phyloP scores from a whole-genome alignment of 495 filamentous ascomycete genomes.

The Podospora fimiseda region DNA sequence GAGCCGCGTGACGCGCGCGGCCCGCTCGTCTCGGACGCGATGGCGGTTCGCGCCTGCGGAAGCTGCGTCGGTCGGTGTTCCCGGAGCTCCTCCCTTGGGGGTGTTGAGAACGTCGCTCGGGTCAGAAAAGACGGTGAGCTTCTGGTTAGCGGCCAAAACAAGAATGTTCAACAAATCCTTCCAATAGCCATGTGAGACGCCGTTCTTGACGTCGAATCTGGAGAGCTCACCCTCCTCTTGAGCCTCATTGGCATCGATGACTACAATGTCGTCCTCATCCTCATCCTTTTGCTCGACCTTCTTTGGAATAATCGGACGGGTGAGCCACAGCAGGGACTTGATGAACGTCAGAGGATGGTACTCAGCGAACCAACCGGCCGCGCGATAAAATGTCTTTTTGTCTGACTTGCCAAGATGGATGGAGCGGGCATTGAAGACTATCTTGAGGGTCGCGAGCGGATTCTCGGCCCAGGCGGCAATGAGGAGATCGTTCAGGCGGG shows the following conservation, averaged over 20 bases:
- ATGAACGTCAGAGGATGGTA: conserved; percentile 40
- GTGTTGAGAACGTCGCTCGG: conserved; percentile 29
- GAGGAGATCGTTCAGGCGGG: conserved; percentile 29
- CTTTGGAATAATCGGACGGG: conserved; percentile 39
- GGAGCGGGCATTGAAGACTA: conserved; percentile 46
- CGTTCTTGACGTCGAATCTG: conserved; percentile 32
- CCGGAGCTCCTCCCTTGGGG: conserved; percentile 5
- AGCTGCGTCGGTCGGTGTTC: background rate
- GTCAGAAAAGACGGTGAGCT: conserved; percentile 26
- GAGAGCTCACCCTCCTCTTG: conserved; percentile 17
- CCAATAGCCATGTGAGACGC: conserved; percentile 46
- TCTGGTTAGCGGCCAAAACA: conserved; percentile 31
- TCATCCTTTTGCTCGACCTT: conserved; percentile 25
- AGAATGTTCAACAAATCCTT: conserved; percentile 46
- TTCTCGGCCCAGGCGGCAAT: conserved; percentile 37
- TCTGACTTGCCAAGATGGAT: conserved; percentile 44
- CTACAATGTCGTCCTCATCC: conserved; percentile 14
- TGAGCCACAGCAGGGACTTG: conserved; percentile 40
- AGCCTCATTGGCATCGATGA: conserved; percentile 22
- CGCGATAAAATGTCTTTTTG: conserved; percentile 35
- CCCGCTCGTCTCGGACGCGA: conserved; percentile 2
- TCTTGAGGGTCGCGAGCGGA: conserved; percentile 37
- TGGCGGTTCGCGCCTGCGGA: conserved; percentile 3
- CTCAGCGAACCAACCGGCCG: conserved; percentile 39
- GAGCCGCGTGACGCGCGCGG: conserved; percentile 27